Conservation (phyloP, 345 rosid genomes). For the Gossypium herbaceum region DNA sequence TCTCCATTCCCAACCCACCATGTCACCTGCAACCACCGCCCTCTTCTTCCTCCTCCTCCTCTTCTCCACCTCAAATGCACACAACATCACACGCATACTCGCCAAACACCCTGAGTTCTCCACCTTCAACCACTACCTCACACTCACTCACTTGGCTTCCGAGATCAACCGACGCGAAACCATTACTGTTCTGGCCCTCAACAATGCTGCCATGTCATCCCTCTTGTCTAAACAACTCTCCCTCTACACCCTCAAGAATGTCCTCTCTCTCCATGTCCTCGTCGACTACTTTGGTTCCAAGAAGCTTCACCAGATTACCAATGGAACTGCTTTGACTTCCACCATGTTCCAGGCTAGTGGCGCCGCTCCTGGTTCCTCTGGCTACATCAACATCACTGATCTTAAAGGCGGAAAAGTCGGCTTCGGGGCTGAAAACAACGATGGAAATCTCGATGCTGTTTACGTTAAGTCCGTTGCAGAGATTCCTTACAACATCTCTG, state of each 20-base stretch:
- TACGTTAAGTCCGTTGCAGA: slow-evolving; percentile 73
- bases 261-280: slow-evolving; percentile 85
- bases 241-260: slow-evolving; percentile 63
- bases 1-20: slow-evolving; percentile 14
- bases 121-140: slow-evolving; percentile 91
- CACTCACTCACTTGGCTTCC: slow-evolving; percentile 74
- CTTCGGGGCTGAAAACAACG: slow-evolving; percentile 57
- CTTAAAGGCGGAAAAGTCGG: slow-evolving; percentile 91
- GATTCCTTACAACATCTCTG: slow-evolving; percentile 72
- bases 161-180: slow-evolving; percentile 86
- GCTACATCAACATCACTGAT: slow-evolving; percentile 80
- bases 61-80: slow-evolving; percentile 34
- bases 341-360: slow-evolving; percentile 95
- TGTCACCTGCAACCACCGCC: slow-evolving; percentile 23
- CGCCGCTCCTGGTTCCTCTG: slow-evolving; percentile 73
- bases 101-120: slow-evolving; percentile 76
- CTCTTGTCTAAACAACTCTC: slow-evolving; percentile 63
- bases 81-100: slow-evolving; percentile 76
- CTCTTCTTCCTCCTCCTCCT: slow-evolving; percentile 25
- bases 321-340: slow-evolving; percentile 62
- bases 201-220: slow-evolving; percentile 73
- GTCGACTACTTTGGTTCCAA: slow-evolving; percentile 88
- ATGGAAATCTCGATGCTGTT: slow-evolving; percentile 44
- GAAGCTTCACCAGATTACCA: slow-evolving; percentile 85
- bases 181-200: slow-evolving; percentile 82